Conservation (phyloP, 1,284 basidiomycete species). For the Cryptococcus jaspeensis region DNA sequence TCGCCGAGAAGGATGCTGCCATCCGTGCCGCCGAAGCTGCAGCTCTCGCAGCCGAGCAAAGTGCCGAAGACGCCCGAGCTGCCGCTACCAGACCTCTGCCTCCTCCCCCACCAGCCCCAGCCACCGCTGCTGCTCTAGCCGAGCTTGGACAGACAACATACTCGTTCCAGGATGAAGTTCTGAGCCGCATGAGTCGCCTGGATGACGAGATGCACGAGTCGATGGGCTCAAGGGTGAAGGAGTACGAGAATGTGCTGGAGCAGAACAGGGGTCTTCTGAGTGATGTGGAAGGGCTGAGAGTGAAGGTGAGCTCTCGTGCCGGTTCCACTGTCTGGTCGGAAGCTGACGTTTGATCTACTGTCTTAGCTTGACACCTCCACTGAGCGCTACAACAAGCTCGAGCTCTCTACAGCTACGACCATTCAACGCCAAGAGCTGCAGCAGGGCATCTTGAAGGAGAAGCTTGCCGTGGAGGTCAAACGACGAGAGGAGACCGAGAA, state of each 20-base stretch:
- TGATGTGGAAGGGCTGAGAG: conserved; percentile 16
- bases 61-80: no score
- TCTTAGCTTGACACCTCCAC: conserved; percentile 7
- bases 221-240: conserved; percentile 16
- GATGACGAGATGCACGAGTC: conserved; percentile 20
- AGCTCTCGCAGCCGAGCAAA: no score
- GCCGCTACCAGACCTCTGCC: background rate
- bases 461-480: background rate
- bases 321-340: background rate
- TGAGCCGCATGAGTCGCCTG: conserved; percentile 12
- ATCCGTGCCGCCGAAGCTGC: background rate
- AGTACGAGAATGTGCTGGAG: conserved; percentile 16
- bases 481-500: conserved; percentile 2
- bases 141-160: conserved; percentile 7
- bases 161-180: conserved; percentile 18
- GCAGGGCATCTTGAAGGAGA: background rate
- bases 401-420: conserved; percentile 1
- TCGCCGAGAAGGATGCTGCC: background rate
- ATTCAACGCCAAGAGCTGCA: background rate
- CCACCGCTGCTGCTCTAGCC: conserved; percentile 1
- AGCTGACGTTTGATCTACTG: background rate
- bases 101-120: background rate
- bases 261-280: conserved; percentile 13
- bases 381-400: conserved; percentile 10
- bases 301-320: conserved; percentile 10